Percentiles rank a stretch among this genome's conserved stretches.
These are phyloP conservation scores for Geotrichum histeridarum DNA, from an alignment of 1,139 yeast species.

Conservation along the genomic window DNA sequence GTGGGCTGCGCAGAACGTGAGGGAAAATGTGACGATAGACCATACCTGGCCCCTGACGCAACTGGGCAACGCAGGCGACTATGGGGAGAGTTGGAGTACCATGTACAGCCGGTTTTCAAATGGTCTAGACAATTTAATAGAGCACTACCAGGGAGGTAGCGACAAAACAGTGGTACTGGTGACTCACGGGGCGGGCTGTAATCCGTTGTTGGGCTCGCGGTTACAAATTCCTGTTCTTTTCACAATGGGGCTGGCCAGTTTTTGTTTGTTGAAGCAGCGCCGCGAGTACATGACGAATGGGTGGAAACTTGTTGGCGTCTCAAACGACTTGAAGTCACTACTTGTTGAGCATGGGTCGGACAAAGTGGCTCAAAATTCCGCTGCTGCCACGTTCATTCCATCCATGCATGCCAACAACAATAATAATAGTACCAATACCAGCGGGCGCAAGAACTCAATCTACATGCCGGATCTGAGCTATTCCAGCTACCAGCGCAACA, in stretches of 20 bases:
- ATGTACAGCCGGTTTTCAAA: conserved; percentile 36
- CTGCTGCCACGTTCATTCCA: neutral
- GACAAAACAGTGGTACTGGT: conserved; percentile 33
- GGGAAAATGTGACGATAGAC: conserved; percentile 20
- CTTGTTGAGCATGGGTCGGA: neutral
- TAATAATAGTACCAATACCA: too few relatives aligned
- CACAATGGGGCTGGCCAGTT: conserved; percentile 34
- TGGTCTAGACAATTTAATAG: conserved; percentile 31
- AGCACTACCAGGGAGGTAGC: conserved; percentile 22
- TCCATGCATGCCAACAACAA: neutral
- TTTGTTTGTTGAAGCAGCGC: conserved; percentile 12
- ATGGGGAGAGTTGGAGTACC: conserved; percentile 38
- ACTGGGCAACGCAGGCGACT: conserved; percentile 37
- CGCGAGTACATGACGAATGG: too few relatives aligned
- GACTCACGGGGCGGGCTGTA: conserved; percentile 42
- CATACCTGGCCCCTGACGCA: conserved; percentile 31
- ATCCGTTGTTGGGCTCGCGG: conserved; percentile 37
- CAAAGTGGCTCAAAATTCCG: neutral
- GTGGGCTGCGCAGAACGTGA: conserved; percentile 24
- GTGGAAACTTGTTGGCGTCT: conserved; percentile 1
- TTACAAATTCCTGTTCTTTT: conserved; percentile 34
- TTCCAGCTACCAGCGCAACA: neutral
- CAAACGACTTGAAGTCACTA: conserved; percentile 5
- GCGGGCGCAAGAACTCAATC: neutral
- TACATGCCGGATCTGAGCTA: neutral